phyloP scores from a whole-genome alignment of 257 asterid species.

The Solanum bulbocastanum region DNA sequence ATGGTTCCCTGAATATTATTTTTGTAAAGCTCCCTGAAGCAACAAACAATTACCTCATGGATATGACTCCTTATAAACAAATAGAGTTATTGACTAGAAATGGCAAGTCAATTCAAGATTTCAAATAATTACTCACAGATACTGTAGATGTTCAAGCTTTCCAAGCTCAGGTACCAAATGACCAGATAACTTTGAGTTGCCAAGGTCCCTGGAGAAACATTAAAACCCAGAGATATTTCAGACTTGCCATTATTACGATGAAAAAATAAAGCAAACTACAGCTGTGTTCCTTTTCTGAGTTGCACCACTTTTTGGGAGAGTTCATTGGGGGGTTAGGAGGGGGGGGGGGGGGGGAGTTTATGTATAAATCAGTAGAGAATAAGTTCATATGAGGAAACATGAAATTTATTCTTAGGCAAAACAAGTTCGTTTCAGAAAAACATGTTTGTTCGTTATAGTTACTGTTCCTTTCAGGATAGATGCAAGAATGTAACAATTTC shows the following conservation, averaged over 20 bases:
- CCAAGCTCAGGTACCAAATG: conserved; percentile 67
- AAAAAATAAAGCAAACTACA: neutral
- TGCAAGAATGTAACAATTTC: neutral
- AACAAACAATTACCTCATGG: conserved; percentile 1
- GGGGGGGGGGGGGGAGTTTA: neutral
- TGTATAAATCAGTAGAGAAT: neutral
- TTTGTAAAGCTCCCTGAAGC: conserved; percentile 77
- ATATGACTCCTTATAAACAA: neutral
- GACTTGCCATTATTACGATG: neutral
- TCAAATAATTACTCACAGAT: conserved; percentile 43
- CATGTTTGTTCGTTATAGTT: neutral
- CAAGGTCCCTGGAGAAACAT: conserved; percentile 50
- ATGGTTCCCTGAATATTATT: conserved; percentile 74
- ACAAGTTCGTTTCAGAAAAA: neutral
- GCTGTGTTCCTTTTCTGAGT: neutral
- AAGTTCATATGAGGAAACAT: neutral
- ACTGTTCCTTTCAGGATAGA: neutral
- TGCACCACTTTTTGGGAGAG: neutral
- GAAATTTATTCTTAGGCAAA: neutral
- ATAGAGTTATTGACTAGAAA: neutral
- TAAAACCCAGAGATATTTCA: neutral
- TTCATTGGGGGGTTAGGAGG: neutral
- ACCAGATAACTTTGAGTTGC: conserved; percentile 67
- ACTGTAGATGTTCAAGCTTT: conserved; percentile 60
- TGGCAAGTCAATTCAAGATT: neutral